Base-by-base conservation (phyloP, 2,329 filamentous ascomycete genomes). In the Spiromastix sp. region DNA sequence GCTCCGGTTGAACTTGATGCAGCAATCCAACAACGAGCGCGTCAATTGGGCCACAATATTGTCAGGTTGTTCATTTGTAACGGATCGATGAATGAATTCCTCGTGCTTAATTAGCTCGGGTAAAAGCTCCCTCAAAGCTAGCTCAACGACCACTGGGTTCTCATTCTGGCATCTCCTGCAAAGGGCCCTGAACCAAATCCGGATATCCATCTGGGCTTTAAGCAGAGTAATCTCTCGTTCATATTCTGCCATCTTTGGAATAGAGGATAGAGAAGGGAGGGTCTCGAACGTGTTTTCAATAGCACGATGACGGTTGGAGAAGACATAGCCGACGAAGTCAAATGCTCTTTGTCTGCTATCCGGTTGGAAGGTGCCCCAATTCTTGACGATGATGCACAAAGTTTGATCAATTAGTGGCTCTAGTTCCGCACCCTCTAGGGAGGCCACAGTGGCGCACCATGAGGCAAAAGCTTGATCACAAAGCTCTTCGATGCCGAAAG, bases 371-470 rank as follows among this genome's bases (percentile, higher is more conserved):
- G 49, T 58, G 4, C 54, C 45, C 91, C 91, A 98, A 50, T 91
- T 80, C 46, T 81, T 78, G 16, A 81, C 78, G 32, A 96, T 77
- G 26, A 94, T 75, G 35, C 87, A 86, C 46, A 96, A 85, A 0
- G 87, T 93, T 39, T 89, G 86, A 52, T 94, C 86, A 6, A 96
- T 66, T 24, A 95, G 70, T 17, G 76, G 70, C 44, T 81, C 79
- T 4, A 94, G 70, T 50, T 95, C 87, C 16, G 86, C 80, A 38
- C 79, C 77, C 7, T 80, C 79, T 31, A 96, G 69, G 34, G 79
- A 74, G 18, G 64, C 72, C 12, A 96, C 71, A 61, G 98, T 78
- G 6, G 78, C 71, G 17, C 76, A 71, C 91, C 91, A 99, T 32
- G 86, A 85, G 3, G 72, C 74, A 49, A 96, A 87, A 2, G 86